A percentile compares a stretch with the other conserved stretches of the same genome.
These are phyloP conservation scores for Symbiodinium natans DNA, from an alignment of 73 alveolate species.

Conservation along the genomic window DNA sequence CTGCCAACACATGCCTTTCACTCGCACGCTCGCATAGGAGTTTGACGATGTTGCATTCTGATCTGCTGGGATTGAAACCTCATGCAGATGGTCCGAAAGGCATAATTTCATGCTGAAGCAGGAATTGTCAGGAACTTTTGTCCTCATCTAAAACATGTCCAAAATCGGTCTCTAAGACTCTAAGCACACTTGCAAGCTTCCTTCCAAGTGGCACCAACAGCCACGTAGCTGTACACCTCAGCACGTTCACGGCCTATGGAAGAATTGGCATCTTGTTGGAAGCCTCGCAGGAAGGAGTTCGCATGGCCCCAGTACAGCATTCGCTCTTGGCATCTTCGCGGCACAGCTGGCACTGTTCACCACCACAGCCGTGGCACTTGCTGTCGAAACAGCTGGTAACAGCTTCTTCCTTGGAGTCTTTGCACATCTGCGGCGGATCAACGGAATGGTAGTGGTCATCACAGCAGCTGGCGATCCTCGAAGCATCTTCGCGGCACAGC, in stretches of 20 bases:
- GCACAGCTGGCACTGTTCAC: conserved; percentile 42
- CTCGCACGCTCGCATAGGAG: too few relatives aligned
- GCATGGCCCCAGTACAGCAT: conserved; percentile 54
- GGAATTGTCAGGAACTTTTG: background rate
- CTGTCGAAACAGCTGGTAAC: conserved; percentile 1
- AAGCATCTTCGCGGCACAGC: conserved; percentile 18
- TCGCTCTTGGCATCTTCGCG: conserved; percentile 34
- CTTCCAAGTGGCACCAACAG: too few relatives aligned
- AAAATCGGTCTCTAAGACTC: too few relatives aligned
- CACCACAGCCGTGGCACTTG: conserved; percentile 36
- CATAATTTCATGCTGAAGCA: background rate
- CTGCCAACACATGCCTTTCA: too few relatives aligned
- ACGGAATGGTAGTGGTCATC: conserved; percentile 65
- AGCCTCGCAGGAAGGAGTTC: conserved; percentile 53
- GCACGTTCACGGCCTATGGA: background rate
- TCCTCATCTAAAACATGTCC: too few relatives aligned
- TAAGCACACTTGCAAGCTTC: background rate
- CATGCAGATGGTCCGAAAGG: background rate
- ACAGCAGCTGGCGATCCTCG: conserved; percentile 15
- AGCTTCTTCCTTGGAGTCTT: conserved; percentile 32
- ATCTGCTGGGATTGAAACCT: background rate
- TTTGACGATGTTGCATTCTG: background rate
- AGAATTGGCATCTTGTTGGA: conserved; percentile 45
- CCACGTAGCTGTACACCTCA: too few relatives aligned
- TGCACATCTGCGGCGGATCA: conserved; percentile 72